phyloP scores from a whole-genome alignment of 2,329 filamentous ascomycete genomes.

The Epichloe festucae region DNA sequence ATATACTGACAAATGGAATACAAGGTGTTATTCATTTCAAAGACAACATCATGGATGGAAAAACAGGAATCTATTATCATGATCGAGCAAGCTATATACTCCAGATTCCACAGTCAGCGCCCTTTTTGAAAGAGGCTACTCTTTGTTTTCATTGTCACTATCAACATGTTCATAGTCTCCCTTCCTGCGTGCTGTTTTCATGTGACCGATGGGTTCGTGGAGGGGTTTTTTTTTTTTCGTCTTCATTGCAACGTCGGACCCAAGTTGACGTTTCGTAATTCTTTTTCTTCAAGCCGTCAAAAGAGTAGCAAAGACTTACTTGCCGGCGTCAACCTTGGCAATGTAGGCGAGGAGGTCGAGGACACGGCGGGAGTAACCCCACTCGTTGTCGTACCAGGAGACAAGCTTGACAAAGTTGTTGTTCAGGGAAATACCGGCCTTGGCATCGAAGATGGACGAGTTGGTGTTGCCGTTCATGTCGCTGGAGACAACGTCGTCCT shows the following conservation, averaged over 20 bases:
- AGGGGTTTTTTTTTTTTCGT: neutral
- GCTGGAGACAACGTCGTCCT: slow-evolving; percentile 90
- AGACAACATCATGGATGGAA: neutral
- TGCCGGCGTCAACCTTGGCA: slow-evolving; percentile 58
- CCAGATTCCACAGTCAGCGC: neutral
- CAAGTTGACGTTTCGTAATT: neutral
- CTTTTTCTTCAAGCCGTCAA: neutral
- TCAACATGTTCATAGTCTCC: neutral
- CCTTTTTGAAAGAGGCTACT: neutral
- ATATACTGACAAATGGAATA: neutral
- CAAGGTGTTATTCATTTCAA: neutral
- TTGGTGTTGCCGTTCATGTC: slow-evolving; percentile 85
- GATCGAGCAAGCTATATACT: slow-evolving; percentile 1
- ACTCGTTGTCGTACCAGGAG: slow-evolving; percentile 99
- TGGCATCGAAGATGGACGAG: slow-evolving; percentile 98
- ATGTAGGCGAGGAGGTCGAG: slow-evolving; percentile 71
- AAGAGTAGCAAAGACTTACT: slow-evolving; percentile 22
- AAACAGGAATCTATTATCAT: slow-evolving; percentile 5
- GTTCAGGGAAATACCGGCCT: slow-evolving; percentile 98
- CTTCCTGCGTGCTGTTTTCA: neutral
- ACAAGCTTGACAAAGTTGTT: slow-evolving; percentile 98
- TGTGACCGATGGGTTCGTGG: neutral
- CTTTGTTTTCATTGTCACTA: neutral
- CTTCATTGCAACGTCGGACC: neutral
- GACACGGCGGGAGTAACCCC: slow-evolving; percentile 96